phyloP scores from a whole-genome alignment of 106 monocot species.

The Dioscorea dumetorum region DNA sequence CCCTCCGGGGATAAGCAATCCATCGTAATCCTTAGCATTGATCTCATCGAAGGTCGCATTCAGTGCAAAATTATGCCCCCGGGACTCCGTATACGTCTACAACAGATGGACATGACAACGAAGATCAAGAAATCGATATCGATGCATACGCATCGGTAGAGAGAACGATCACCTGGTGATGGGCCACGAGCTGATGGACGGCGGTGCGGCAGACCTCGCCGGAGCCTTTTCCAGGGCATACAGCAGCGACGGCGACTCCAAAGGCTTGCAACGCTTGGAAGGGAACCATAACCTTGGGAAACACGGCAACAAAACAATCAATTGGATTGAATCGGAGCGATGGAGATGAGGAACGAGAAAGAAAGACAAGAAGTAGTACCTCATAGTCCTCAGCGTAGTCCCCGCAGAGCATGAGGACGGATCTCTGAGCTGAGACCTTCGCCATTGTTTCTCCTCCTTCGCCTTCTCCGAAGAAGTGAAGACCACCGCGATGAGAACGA shows the following conservation, averaged over 20 bases:
- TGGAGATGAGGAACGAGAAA: not conserved
- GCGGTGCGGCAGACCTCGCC: slow-evolving; percentile 77
- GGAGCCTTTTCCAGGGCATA: slow-evolving; percentile 77
- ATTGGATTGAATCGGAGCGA: not conserved
- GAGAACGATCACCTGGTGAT: slow-evolving; percentile 20
- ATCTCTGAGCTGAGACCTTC: slow-evolving; percentile 15
- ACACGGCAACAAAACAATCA: slow-evolving; percentile 3
- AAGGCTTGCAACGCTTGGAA: slow-evolving; percentile 82
- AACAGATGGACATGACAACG: not conserved
- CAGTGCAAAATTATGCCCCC: slow-evolving; percentile 84
- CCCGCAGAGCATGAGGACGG: slow-evolving; percentile 51
- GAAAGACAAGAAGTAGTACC: slow-evolving; percentile 5
- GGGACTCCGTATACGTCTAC: slow-evolving; percentile 79
- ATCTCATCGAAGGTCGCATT: slow-evolving; percentile 73
- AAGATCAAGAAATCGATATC: too few species aligned
- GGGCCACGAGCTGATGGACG: slow-evolving; percentile 43
- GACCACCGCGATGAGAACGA: too few species aligned
- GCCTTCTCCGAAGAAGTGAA: not conserved
- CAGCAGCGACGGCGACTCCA: slow-evolving; percentile 69
- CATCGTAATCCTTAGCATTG: slow-evolving; percentile 50
- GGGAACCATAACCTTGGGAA: slow-evolving; percentile 64
- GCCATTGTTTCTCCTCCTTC: slow-evolving; percentile 18
- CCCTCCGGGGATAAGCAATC: slow-evolving; percentile 71
- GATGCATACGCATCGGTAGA: too few species aligned
- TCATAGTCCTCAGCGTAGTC: slow-evolving; percentile 74